Evolutionary conservation across 1,139 yeast species (phyloP).

Genomic region (Hyphopichia burtonii): DNA sequence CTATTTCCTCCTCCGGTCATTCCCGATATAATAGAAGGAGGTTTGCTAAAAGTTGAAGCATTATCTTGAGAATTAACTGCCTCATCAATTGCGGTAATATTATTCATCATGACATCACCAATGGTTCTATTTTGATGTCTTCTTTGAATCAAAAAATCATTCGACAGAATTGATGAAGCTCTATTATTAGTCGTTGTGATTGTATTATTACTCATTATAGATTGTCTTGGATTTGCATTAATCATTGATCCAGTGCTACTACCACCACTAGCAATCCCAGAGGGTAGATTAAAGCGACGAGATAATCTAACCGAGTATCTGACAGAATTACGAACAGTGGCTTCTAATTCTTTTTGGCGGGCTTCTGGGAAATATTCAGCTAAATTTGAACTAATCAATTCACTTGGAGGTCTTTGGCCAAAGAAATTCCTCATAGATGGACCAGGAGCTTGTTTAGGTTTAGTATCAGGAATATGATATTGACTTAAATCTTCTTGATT

Average conservation of each 20-base stretch:
- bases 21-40: conserved; percentile 19
- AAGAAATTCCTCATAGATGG: conserved; percentile 54
- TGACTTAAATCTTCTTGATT: conserved; percentile 18
- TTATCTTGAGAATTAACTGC: conserved; percentile 38
- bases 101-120: conserved; percentile 67
- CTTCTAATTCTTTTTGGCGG: conserved; percentile 66
- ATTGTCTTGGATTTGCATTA: conserved; percentile 13
- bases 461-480: conserved; percentile 24
- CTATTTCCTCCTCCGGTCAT: conserved; percentile 8
- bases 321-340: conserved; percentile 81
- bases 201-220: conserved; percentile 24
- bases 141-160: conserved; percentile 12
- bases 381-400: conserved; percentile 82
- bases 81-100: conserved; percentile 58
- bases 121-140: conserved; percentile 44
- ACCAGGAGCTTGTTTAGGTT: conserved; percentile 8
- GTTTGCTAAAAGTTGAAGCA: conserved; percentile 22
- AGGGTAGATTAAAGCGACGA: conserved; percentile 33
- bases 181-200: conserved; percentile 11
- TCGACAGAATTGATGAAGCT: conserved; percentile 22
- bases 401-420: conserved; percentile 93
- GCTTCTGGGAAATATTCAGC: conserved; percentile 93
- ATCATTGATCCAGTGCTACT: conserved; percentile 23
- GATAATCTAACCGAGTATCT: conserved; percentile 69
- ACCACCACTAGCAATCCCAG: conserved; percentile 16